Evolutionary conservation across 2,329 filamentous ascomycete genomes (phyloP).

Genomic region (Phialemonium atrogriseum): DNA sequence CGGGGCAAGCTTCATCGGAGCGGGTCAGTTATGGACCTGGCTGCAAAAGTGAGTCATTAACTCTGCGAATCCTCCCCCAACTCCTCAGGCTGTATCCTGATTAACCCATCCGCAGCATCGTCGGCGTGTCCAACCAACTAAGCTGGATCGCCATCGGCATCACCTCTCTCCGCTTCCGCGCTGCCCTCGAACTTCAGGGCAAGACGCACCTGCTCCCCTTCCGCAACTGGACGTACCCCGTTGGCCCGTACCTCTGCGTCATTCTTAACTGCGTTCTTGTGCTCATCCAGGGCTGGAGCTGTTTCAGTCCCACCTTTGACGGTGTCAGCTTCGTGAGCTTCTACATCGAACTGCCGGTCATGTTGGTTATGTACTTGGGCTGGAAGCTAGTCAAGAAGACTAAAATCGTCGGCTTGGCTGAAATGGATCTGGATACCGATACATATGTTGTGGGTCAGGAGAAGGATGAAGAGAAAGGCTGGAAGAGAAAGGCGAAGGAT

Average conservation of each 20-base stretch:
- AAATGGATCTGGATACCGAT: constrained; percentile 16
- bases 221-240: constrained; percentile 60
- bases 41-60: constrained; percentile 52
- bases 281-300: constrained; percentile 55
- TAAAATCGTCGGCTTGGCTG: constrained; percentile 8
- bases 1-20: constrained; percentile 56
- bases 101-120: constrained; percentile 31
- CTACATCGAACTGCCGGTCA: constrained; percentile 55
- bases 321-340: constrained; percentile 54
- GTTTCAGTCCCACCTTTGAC: constrained; percentile 51
- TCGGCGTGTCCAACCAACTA: constrained; percentile 60
- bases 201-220: constrained; percentile 55
- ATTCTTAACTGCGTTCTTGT: constrained; percentile 51
- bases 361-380: constrained; percentile 43
- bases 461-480: constrained; percentile 2
- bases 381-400: constrained; percentile 38
- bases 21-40: constrained; percentile 58
- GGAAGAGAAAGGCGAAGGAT: constrained; percentile 5
- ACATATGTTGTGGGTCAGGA: constrained; percentile 10
- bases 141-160: constrained; percentile 58
- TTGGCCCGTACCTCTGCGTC: constrained; percentile 48
- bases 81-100: constrained; percentile 10
- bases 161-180: constrained; percentile 57
- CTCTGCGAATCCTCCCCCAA: too few relatives aligned
- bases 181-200: constrained; percentile 46